phyloP scores from a whole-genome alignment of 495 filamentous ascomycete genomes.

The Neurospora intermedia region DNA sequence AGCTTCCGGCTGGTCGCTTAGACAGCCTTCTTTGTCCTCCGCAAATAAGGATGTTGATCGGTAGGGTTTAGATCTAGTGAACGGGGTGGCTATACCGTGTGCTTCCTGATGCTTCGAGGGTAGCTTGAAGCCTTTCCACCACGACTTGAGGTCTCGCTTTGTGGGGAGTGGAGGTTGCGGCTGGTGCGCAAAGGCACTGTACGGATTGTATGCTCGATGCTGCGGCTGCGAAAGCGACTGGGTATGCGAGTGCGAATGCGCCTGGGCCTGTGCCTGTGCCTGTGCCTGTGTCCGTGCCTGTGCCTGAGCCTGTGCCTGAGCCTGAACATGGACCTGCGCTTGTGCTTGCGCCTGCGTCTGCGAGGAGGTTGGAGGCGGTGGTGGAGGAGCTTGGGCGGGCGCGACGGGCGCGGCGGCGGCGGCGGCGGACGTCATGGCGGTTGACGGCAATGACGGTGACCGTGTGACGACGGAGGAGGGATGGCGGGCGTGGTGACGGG shows the following conservation, averaged over 20 bases:
- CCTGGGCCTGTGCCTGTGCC: conserved; percentile 1
- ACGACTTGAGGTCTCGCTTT: conserved; percentile 73
- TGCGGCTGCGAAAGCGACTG: conserved; percentile 4
- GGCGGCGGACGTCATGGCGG: conserved; percentile 22
- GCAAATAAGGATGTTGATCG: conserved; percentile 8
- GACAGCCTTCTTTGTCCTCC: conserved; percentile 14
- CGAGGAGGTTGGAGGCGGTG: conserved; percentile 11
- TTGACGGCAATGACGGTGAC: neutral
- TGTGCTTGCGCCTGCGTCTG: conserved; percentile 9
- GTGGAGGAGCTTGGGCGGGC: conserved; percentile 5
- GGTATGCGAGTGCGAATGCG: conserved; percentile 2
- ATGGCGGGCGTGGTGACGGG: neutral
- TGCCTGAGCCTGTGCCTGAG: neutral
- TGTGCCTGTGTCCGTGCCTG: neutral
- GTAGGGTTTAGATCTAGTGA: conserved; percentile 8
- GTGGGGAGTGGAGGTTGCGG: conserved; percentile 35
- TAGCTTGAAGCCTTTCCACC: conserved; percentile 85
- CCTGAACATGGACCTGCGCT: conserved; percentile 3
- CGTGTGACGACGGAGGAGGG: neutral
- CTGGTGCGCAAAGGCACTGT: conserved; percentile 4
- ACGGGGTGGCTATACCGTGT: conserved; percentile 49
- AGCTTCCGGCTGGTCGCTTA: conserved; percentile 8
- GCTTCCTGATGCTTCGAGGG: conserved; percentile 63
- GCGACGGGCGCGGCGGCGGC: conserved; percentile 8
- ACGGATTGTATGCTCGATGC: neutral